These are phyloP conservation scores for Pythium angustatum DNA, from an alignment of 352 stramenopile species.

Conservation along the genomic window DNA sequence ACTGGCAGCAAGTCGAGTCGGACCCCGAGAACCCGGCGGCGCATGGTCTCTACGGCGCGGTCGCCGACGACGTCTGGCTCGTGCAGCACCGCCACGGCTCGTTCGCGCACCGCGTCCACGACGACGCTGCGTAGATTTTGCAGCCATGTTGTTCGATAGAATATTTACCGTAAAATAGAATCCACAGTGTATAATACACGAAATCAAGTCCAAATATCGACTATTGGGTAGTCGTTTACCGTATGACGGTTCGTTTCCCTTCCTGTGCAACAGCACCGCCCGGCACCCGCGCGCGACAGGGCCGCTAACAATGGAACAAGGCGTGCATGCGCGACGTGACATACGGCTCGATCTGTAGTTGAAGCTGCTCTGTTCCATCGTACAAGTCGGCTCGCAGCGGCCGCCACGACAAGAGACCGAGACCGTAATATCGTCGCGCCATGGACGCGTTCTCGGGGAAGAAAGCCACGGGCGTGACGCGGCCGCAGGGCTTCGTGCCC, in stretches of 20 bases:
- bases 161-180: constrained; percentile 5
- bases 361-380: too few species aligned
- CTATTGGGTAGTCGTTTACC: too few species aligned
- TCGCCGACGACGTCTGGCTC: constrained; percentile 90
- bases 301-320: too few species aligned
- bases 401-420: too few species aligned
- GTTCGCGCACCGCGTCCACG: constrained; percentile 40
- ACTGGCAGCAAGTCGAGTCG: constrained; percentile 87
- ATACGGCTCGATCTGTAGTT: too few species aligned
- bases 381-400: too few species aligned
- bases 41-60: constrained; percentile 71
- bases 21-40: constrained; percentile 76
- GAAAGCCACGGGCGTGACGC: constrained; percentile 25
- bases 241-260: too few species aligned
- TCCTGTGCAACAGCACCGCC: too few species aligned
- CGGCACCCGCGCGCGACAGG: too few species aligned
- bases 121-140: too few species aligned
- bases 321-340: too few species aligned
- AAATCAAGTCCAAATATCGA: not conserved
- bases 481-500: constrained; percentile 5
- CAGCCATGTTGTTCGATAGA: constrained; percentile 1
- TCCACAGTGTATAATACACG: not conserved
- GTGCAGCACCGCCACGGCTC: constrained; percentile 90
- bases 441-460: constrained; percentile 14
- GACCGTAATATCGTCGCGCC: constrained; percentile 4